Percentiles rank a stretch among this genome's conserved stretches.
Conservation (phyloP, 768 basidiomycete genomes). For the Hirschioporus abietinus region DNA sequence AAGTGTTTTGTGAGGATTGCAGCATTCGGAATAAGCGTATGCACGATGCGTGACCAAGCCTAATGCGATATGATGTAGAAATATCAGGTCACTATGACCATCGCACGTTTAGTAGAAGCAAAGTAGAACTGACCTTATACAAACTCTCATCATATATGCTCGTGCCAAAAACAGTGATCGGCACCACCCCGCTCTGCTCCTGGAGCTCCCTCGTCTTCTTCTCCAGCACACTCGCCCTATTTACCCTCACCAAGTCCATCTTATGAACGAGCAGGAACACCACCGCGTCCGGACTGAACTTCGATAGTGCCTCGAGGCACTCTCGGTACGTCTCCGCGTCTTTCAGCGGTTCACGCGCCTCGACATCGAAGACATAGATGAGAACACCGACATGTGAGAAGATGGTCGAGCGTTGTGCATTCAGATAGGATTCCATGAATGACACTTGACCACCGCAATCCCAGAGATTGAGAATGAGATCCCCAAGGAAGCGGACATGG, state of each 20-base stretch:
- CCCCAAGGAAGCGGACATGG: constrained; percentile 94
- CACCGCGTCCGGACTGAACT: constrained; percentile 74
- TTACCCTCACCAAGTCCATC: constrained; percentile 87
- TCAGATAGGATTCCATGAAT: constrained; percentile 96
- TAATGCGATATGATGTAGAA: too few relatives aligned
- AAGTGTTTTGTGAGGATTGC: constrained; percentile 85
- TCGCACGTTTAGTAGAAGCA: constrained; percentile 6
- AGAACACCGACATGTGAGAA: constrained; percentile 96
- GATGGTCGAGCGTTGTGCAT: constrained; percentile 86
- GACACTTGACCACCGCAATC: constrained; percentile 98
- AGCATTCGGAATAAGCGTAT: constrained; percentile 93
- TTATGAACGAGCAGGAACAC: constrained; percentile 94
- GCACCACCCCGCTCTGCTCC: constrained; percentile 55
- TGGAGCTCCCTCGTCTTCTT: constrained; percentile 71
- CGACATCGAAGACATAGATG: constrained; percentile 98
- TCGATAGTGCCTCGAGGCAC: constrained; percentile 77
- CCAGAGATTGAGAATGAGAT: constrained; percentile 95
- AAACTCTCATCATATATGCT: constrained; percentile 97
- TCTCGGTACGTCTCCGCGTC: constrained; percentile 91
- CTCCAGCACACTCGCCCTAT: constrained; percentile 53
- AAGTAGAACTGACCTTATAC: constrained; percentile 62
- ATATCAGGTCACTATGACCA: constrained; percentile 11
- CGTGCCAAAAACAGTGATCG: constrained; percentile 79
- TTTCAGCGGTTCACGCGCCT: constrained; percentile 68
- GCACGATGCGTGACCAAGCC: constrained; percentile 99